Base-by-base conservation (phyloP, 768 basidiomycete genomes). In the Astraeus odoratus region DNA sequence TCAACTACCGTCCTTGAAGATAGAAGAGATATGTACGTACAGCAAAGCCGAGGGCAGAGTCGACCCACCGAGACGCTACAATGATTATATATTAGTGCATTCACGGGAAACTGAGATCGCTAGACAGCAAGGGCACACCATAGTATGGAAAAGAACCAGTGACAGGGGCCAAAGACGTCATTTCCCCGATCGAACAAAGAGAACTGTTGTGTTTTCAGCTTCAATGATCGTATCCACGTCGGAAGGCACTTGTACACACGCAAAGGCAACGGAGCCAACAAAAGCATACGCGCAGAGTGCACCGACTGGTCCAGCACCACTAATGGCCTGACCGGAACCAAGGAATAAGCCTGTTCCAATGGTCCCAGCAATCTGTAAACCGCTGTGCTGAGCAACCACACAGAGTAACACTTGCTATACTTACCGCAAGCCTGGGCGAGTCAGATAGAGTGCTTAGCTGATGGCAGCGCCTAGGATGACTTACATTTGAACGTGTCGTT, bases 401-500 rank as follows among this genome's bases (percentile, higher is more conserved):
- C 15, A 23, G 5, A 31, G 3, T 10, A 22, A 23, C 16, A 5
- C 13, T 7, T 15, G 20, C 25, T 19, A 39, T 15, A 39, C 23
- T n/a, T 18, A 36, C 19, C 13, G 23, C 8, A 18, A 24, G 19
- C 23, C 37, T 39, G 24, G 4, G 20, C 9, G 20, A 25, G 23
- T 39, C 22, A 39, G 4, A 19, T 15, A 25, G 30, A 12, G 27
- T 24, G 23, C 20, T 4, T 39, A 23, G 46, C 24, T 33, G 12
- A 18, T n/a, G 13, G 24, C 29, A 9, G 8, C 10, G 7, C 10
- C 12, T 31, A n/a, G n/a, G n/a, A n/a, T n/a, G n/a, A 64, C 74
- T 40, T 55, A 80, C 84, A 86, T 86, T 60, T 86, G 84, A n/a
- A 83, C 77, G 74, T 86, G 84, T 23, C 84, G 77, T 65, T 86